A percentile compares a stretch with the other conserved stretches of the same genome.
Conservation (phyloP, 345 rosid genomes). For the Brassica cretica region DNA sequence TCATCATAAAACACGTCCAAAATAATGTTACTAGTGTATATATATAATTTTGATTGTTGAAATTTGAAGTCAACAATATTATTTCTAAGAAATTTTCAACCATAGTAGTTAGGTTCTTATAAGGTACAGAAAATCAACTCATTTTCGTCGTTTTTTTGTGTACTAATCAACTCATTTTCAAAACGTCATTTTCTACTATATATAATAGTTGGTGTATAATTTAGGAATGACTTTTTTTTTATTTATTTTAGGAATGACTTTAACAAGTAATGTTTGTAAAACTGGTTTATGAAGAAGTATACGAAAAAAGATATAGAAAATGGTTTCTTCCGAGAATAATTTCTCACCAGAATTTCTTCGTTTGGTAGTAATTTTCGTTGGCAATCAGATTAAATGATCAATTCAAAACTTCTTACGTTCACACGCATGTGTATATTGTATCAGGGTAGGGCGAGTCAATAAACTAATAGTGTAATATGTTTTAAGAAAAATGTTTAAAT, state of each 20-base stretch:
- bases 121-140: neutral
- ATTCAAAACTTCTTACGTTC: neutral
- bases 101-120: neutral
- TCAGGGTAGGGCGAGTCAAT: too few relatives aligned
- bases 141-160: too few relatives aligned
- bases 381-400: neutral
- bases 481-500: too few relatives aligned
- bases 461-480: too few relatives aligned
- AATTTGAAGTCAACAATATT: neutral
- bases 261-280: neutral
- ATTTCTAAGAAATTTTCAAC: neutral
- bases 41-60: neutral
- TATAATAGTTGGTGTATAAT: neutral
- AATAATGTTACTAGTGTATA: neutral
- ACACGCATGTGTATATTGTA: neutral
- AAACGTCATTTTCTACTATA: neutral
- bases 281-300: neutral
- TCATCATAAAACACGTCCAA: neutral
- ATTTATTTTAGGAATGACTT: neutral
- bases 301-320: neutral
- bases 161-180: neutral
- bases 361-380: conserved; percentile 17
- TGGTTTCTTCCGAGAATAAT: neutral
- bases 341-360: neutral
- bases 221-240: neutral